These are phyloP conservation scores for Nothophaeocryptopus gaeumannii DNA, from an alignment of 2,329 filamentous ascomycete genomes.

Conservation along the genomic window DNA sequence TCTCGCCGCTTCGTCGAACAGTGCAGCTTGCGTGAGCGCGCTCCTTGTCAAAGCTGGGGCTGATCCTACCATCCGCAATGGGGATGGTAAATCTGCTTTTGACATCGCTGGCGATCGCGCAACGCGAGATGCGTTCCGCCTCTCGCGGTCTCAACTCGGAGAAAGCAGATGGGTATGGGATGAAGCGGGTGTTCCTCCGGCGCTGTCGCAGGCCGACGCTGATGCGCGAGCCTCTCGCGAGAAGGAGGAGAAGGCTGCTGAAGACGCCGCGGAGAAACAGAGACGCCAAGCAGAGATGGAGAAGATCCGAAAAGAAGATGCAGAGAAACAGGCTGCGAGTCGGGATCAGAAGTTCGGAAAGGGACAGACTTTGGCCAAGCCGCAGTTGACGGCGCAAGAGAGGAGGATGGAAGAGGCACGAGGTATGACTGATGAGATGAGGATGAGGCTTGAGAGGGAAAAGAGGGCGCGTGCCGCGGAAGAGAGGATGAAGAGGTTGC, in stretches of 20 bases:
- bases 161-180: conserved; percentile 78
- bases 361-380: conserved; percentile 48
- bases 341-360: conserved; percentile 52
- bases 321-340: conserved; percentile 51
- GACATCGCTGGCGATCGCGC: conserved; percentile 81
- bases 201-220: conserved; percentile 68
- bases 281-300: conserved; percentile 73
- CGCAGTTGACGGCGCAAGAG: conserved; percentile 74
- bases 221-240: conserved; percentile 69
- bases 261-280: conserved; percentile 59
- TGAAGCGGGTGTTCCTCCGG: conserved; percentile 65
- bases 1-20: conserved; percentile 77
- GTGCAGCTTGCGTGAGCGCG: conserved; percentile 71
- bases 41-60: conserved; percentile 72
- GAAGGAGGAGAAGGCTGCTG: conserved; percentile 63
- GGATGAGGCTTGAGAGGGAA: conserved; percentile 79
- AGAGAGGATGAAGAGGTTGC: conserved; percentile 72
- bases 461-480: conserved; percentile 87
- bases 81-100: conserved; percentile 79
- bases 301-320: conserved; percentile 65
- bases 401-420: conserved; percentile 77
- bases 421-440: conserved; percentile 84
- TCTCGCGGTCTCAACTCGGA: conserved; percentile 78
- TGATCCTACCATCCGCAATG: conserved; percentile 68
- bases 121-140: conserved; percentile 86